Conservation (phyloP, 805 yeast species). For the Kazachstania taianensis region DNA sequence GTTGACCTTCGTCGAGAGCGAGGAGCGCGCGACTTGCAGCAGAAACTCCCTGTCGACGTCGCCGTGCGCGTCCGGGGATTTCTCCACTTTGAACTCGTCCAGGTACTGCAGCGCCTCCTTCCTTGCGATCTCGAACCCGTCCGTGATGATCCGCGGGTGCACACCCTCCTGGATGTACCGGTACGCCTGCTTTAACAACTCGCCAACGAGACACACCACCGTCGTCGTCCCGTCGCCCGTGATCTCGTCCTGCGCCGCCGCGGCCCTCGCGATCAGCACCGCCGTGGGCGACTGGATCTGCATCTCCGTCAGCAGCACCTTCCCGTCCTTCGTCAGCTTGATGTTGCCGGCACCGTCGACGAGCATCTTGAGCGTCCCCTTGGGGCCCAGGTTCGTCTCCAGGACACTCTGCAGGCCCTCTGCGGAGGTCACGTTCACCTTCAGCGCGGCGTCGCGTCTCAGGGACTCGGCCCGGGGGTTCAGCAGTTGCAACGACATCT, state of each 20-base stretch:
- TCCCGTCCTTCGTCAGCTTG: constrained; percentile 94
- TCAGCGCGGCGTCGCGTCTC: constrained; percentile 88
- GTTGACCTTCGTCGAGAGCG: constrained; percentile 78
- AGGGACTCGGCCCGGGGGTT: constrained; percentile 98
- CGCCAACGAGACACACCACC: constrained; percentile 90
- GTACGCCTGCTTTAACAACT: constrained; percentile 87
- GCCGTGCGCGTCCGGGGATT: constrained; percentile 35
- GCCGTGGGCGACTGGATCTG: constrained; percentile 91
- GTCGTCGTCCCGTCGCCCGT: constrained; percentile 99
- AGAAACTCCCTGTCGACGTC: constrained; percentile 87
- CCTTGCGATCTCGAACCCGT: constrained; percentile 89
- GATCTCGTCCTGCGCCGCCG: constrained; percentile 96
- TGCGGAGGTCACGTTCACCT: constrained; percentile 92
- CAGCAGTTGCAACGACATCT: constrained; percentile 66
- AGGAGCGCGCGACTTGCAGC: constrained; percentile 83
- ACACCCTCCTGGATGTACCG: constrained; percentile 87
- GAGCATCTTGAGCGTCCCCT: constrained; percentile 90
- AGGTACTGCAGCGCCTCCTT: constrained; percentile 61
- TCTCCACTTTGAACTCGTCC: constrained; percentile 49
- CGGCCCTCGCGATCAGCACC: constrained; percentile 90
- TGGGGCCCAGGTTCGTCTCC: constrained; percentile 89
- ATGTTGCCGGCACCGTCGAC: constrained; percentile 96
- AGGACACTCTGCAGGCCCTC: constrained; percentile 92
- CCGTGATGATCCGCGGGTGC: constrained; percentile 89
- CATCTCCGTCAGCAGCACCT: constrained; percentile 88